Evolutionary conservation across 768 basidiomycete genomes (phyloP).

Genomic region (Suillus lakei): DNA sequence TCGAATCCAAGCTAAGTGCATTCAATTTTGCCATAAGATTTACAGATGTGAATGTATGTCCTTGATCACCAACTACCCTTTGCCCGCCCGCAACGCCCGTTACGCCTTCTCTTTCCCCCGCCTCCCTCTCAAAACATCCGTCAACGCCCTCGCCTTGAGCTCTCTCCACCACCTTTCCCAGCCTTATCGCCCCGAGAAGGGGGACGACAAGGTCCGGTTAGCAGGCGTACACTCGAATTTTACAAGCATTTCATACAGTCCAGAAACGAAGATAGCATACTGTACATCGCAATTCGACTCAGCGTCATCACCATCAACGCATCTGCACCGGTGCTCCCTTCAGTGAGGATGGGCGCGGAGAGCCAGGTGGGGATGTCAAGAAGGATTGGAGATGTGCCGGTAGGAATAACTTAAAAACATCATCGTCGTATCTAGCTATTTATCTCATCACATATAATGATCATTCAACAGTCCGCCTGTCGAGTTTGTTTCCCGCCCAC

Average conservation of each 20-base stretch:
- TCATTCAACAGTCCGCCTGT: not conserved
- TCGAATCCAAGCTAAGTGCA: not conserved
- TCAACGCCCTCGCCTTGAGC: constrained; percentile 34
- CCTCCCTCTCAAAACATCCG: constrained; percentile 35
- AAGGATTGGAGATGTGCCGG: constrained; percentile 24
- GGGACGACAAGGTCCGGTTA: too few relatives aligned
- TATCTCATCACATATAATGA: not conserved
- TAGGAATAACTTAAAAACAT: too few relatives aligned
- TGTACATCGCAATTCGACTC: too few relatives aligned
- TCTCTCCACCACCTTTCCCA: constrained; percentile 25
- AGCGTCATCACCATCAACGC: constrained; percentile 49
- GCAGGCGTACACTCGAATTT: too few relatives aligned
- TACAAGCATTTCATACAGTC: too few relatives aligned
- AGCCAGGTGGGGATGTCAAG: constrained; percentile 33
- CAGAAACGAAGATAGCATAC: too few relatives aligned
- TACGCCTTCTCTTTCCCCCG: not conserved
- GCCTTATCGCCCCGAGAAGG: constrained; percentile 16
- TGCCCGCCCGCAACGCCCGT: not conserved
- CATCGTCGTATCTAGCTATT: too few relatives aligned
- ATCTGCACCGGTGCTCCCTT: constrained; percentile 24
- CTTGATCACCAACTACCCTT: not conserved
- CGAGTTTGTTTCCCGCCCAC: not conserved
- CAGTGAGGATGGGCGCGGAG: constrained; percentile 28
- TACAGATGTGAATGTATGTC: not conserved
- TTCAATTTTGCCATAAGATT: not conserved